phyloP scores from a whole-genome alignment of 345 rosid genomes.

The Corchorus capsularis region DNA sequence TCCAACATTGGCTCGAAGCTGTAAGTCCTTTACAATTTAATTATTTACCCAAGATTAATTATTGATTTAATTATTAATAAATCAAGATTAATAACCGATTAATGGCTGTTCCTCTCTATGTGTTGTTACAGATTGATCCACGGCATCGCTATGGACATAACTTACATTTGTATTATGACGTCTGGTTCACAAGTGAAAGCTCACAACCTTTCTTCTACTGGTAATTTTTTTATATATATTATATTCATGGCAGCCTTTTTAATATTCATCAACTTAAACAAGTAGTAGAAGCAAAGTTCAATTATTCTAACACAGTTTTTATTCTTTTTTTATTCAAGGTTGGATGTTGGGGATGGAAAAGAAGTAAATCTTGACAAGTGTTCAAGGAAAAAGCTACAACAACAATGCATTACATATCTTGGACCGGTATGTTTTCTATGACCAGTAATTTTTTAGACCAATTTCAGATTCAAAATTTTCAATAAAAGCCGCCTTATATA shows the following conservation, averaged over 20 bases:
- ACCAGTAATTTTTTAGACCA: no score
- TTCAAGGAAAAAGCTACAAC: conserved; percentile 44
- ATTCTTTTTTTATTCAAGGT: conserved; percentile 31
- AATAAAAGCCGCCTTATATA: not conserved
- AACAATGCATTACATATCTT: conserved; percentile 61
- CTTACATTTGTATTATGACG: conserved; percentile 60
- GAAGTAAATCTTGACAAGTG: conserved; percentile 51
- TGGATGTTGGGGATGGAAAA: conserved; percentile 71
- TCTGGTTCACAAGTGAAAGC: conserved; percentile 62
- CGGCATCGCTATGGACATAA: conserved; percentile 75
- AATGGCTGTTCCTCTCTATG: not conserved
- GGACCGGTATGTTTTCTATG: conserved; percentile 51
- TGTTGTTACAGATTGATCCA: conserved; percentile 56
- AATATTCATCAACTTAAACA: not conserved
- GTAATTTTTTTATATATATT: conserved; percentile 21
- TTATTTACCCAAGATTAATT: not conserved
- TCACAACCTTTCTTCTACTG: conserved; percentile 73
- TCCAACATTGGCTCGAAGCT: conserved; percentile 98
- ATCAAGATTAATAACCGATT: not conserved
- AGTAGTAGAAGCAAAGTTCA: no score
- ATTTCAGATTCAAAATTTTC: not conserved
- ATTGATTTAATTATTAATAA: no score
- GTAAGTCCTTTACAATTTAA: conserved; percentile 43
- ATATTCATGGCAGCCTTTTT: conserved; percentile 3
- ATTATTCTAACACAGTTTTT: not conserved